These are phyloP conservation scores for Entelexis sorbosivorans DNA, from an alignment of 1,139 yeast species.

Conservation along the genomic window DNA sequence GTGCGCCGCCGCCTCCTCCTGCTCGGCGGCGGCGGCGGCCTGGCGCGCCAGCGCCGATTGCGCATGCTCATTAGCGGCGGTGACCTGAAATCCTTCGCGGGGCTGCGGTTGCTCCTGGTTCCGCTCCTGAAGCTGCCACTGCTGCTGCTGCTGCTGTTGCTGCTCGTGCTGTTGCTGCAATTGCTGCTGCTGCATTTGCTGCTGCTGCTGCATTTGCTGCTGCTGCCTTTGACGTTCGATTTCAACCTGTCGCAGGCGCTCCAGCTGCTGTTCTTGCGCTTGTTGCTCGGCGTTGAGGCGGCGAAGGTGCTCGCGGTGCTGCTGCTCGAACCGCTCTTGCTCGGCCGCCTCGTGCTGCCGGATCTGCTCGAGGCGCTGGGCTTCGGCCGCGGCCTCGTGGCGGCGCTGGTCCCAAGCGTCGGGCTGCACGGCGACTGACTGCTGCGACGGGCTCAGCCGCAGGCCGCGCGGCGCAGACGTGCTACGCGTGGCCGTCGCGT, in stretches of 20 bases:
- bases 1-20: background rate
- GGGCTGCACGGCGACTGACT: background rate
- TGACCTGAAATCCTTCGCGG: too few relatives aligned
- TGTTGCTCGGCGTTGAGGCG: slow-evolving; percentile 7
- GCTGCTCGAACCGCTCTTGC: slow-evolving; percentile 14
- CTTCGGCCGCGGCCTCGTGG: slow-evolving; percentile 12
- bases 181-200: too few relatives aligned
- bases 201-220: slow-evolving; percentile 8
- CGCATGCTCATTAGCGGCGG: too few relatives aligned
- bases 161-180: too few relatives aligned
- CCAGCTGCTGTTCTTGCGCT: slow-evolving; percentile 11
- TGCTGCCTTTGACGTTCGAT: background rate
- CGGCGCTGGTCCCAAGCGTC: slow-evolving; percentile 5
- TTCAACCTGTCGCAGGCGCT: slow-evolving; percentile 3
- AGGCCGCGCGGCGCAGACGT: slow-evolving; percentile 8
- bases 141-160: too few relatives aligned
- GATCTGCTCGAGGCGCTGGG: slow-evolving; percentile 15
- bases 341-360: slow-evolving; percentile 10
- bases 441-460: slow-evolving; percentile 8
- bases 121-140: too few relatives aligned
- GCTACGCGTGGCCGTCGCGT: slow-evolving; percentile 5
- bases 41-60: background rate
- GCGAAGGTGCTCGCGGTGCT: slow-evolving; percentile 9
- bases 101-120: too few relatives aligned
- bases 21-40: background rate